Base-by-base conservation (phyloP, 2,329 filamentous ascomycete genomes). In the Trichoderma citrinoviride region DNA sequence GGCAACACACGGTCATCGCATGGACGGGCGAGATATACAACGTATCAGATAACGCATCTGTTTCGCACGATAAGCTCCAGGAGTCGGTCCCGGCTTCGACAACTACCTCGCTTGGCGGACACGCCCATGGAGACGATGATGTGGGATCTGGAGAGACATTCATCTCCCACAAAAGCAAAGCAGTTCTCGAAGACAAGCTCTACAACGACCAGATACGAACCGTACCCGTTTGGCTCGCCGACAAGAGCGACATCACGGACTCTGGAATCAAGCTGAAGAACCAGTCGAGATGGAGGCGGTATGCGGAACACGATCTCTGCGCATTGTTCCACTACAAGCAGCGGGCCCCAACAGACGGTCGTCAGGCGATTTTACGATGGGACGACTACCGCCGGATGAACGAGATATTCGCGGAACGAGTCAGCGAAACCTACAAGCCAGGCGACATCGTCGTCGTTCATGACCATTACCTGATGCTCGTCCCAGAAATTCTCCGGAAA, bases 291-390 rank as follows among this genome's bases (percentile, higher is more conserved):
- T 97, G 94, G 94, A 86, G 93, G 68, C 86, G 90, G 41, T 97
- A 94, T 77, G 92, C 93, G 14, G 92, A 97, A 78, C 88, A 93
- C 73, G 91, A 96, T 71, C 82, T 98, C 19, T 97, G 96, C 78
- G 93, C 92, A 1, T 84, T 97, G 8, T 92, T 97, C 74, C 94
- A 97, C 77, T 97, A 97, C 82, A 96, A 95, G 79, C 91, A 94
- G 73, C 91, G 95, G 73, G 91, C 93, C 74, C 92, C 93, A 0
- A 91, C 88, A 15, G 91, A 97, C 74, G 93, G 33, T 12, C 33
- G 14, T 14, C 12, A 14, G 91, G 93, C 74, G 87, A 90, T 53
- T 83, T 89, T 53, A 88, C 33, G 92, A 71, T 98, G 93, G 93
- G 87, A 90, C n/a, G 92, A 97, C 77, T 97, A 96, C 78, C 90